These are phyloP conservation scores for Musa itinerans DNA, from an alignment of 176 grass and related monocot species.

Conservation along the genomic window DNA sequence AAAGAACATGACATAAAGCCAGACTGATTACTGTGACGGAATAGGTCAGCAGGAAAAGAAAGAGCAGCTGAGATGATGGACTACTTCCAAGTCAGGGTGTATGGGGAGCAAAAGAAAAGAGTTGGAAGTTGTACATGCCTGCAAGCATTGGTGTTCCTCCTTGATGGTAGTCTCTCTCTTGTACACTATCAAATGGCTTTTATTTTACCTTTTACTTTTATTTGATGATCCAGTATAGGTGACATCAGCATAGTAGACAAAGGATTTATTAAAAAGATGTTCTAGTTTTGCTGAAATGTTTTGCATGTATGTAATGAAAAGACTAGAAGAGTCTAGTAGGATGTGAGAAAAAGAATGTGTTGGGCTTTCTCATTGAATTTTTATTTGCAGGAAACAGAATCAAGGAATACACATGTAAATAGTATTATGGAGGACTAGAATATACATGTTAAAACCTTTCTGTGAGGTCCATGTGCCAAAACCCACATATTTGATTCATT, in stretches of 20 bases:
- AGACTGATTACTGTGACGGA: too few species aligned
- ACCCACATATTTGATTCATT: neutral
- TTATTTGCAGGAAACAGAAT: too few species aligned
- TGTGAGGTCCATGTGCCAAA: neutral
- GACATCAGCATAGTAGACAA: neutral
- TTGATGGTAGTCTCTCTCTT: neutral
- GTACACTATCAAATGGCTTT: neutral
- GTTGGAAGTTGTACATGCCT: neutral
- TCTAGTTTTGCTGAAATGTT: too few species aligned
- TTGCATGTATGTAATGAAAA: too few species aligned
- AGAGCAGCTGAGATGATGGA: neutral
- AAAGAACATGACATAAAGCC: too few species aligned
- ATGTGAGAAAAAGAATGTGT: too few species aligned
- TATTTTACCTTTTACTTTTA: neutral
- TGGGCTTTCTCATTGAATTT: too few species aligned
- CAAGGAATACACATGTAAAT: too few species aligned
- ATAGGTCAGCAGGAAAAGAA: neutral
- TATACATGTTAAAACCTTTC: neutral
- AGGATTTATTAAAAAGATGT: neutral
- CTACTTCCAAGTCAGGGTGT: neutral
- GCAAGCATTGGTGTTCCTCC: neutral
- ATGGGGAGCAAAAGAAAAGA: neutral
- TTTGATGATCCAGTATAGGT: neutral
- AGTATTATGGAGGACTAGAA: too few species aligned
- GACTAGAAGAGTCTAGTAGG: too few species aligned